Evolutionary conservation across 371 early-diverging fungal species (phyloP).

Genomic region (Mucor circinelloides): DNA sequence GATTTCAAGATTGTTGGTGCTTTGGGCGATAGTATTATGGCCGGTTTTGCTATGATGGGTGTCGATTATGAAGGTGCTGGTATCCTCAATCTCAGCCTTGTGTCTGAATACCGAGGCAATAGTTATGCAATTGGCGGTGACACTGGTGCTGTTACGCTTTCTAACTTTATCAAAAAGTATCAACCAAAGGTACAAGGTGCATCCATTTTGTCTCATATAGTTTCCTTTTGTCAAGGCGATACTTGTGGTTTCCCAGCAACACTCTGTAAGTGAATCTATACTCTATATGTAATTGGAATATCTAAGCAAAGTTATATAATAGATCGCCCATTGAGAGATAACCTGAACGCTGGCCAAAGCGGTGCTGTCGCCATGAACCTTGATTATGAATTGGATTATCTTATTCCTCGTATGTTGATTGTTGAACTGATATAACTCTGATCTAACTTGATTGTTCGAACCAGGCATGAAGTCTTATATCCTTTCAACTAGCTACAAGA

Average conservation of each 20-base stretch:
- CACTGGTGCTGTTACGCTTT: slow-evolving; percentile 26
- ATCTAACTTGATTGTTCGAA: not conserved
- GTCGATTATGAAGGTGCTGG: slow-evolving; percentile 16
- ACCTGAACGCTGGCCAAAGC: slow-evolving; percentile 38
- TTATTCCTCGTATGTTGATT: slow-evolving; percentile 27
- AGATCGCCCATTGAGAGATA: slow-evolving; percentile 31
- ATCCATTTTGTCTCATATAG: slow-evolving; percentile 27
- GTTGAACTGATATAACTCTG: not conserved
- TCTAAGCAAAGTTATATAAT: not conserved
- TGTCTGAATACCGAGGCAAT: slow-evolving; percentile 34
- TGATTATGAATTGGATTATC: slow-evolving; percentile 31
- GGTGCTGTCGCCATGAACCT: slow-evolving; percentile 33
- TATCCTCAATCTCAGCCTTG: slow-evolving; percentile 10
- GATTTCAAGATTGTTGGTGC: slow-evolving; percentile 30
- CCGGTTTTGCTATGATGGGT: slow-evolving; percentile 31
- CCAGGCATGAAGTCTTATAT: slow-evolving; percentile 18
- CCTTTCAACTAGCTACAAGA: slow-evolving; percentile 6
- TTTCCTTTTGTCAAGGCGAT: slow-evolving; percentile 10
- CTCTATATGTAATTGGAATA: not conserved
- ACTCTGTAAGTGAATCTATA: slow-evolving; percentile 5
- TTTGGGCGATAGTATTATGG: slow-evolving; percentile 36
- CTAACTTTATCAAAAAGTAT: slow-evolving; percentile 33
- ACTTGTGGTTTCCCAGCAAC: slow-evolving; percentile 4
- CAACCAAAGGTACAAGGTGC: slow-evolving; percentile 29
- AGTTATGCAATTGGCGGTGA: slow-evolving; percentile 40